phyloP scores from a whole-genome alignment of 768 basidiomycete species.

The Ramaria rubella region DNA sequence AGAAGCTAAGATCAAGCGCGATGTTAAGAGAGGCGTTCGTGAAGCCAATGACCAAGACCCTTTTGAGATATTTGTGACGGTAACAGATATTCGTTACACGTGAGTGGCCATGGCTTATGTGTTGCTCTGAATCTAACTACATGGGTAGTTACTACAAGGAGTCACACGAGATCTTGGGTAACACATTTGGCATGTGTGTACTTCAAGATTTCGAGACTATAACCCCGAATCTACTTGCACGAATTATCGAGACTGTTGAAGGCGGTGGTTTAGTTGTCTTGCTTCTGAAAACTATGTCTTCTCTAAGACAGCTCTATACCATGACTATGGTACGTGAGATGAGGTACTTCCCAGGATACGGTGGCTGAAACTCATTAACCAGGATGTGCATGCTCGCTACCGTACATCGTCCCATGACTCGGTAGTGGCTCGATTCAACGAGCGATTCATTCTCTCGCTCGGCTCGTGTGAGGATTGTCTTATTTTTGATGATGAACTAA shows the following conservation, averaged over 20 bases:
- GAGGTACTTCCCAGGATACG: slow-evolving; percentile 38
- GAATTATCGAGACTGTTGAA: slow-evolving; percentile 97
- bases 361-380: background rate
- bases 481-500: slow-evolving; percentile 94
- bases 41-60: slow-evolving; percentile 95
- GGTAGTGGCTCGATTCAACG: slow-evolving; percentile 94
- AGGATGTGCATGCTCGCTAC: slow-evolving; percentile 97
- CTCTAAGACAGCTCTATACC: slow-evolving; percentile 82
- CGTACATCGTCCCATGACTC: slow-evolving; percentile 85
- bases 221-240: slow-evolving; percentile 92
- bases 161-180: slow-evolving; percentile 91
- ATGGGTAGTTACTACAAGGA: slow-evolving; percentile 87
- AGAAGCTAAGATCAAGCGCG: slow-evolving; percentile 93
- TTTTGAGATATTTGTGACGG: slow-evolving; percentile 96
- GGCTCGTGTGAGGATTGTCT: slow-evolving; percentile 90
- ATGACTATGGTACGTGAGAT: slow-evolving; percentile 64
- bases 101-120: slow-evolving; percentile 33
- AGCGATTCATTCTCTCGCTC: slow-evolving; percentile 95
- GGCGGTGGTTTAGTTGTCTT: slow-evolving; percentile 88
- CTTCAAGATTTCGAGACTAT: slow-evolving; percentile 98
- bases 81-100: slow-evolving; percentile 99
- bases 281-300: slow-evolving; percentile 91
- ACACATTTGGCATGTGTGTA: slow-evolving; percentile 96
- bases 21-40: slow-evolving; percentile 88
- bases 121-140: background rate